Evolutionary conservation across 1,139 yeast genomes (phyloP).

Genomic region (Kodamaea plutei): DNA sequence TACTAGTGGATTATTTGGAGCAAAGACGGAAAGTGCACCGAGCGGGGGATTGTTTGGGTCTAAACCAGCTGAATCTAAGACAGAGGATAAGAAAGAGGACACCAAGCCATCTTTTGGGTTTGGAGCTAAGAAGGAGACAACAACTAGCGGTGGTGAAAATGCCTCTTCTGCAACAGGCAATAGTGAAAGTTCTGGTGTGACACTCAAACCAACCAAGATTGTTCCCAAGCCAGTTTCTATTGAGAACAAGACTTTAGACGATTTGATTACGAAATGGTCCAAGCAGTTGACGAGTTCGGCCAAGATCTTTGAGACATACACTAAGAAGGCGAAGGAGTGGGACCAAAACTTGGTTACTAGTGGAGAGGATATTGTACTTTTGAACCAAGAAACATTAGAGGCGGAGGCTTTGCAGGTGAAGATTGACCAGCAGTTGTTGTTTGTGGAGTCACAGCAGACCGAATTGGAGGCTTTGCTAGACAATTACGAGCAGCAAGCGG

Average conservation of each 20-base stretch:
- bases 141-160: not conserved
- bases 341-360: constrained; percentile 79
- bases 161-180: not conserved
- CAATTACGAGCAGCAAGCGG: constrained; percentile 84
- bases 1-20: constrained; percentile 14
- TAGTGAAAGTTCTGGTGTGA: constrained; percentile 5
- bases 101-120: constrained; percentile 1
- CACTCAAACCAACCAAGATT: constrained; percentile 44
- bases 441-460: constrained; percentile 88
- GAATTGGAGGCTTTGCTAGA: constrained; percentile 81
- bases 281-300: constrained; percentile 73
- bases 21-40: constrained; percentile 11
- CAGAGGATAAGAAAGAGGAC: constrained; percentile 20
- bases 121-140: constrained; percentile 2
- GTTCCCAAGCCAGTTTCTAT: constrained; percentile 73
- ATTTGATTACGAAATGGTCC: constrained; percentile 90
- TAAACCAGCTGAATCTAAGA: constrained; percentile 17
- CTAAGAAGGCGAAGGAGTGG: constrained; percentile 75
- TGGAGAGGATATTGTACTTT: constrained; percentile 76
- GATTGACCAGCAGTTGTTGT: constrained; percentile 81
- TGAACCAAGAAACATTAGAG: constrained; percentile 72
- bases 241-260: constrained; percentile 89
- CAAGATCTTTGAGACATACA: constrained; percentile 70
- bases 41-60: no score
- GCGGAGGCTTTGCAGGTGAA: constrained; percentile 85